A percentile compares a stretch with the other conserved stretches of the same genome.
Evolutionary conservation across 2,329 filamentous ascomycete species (phyloP).

Genomic region (Penicillium sp.): DNA sequence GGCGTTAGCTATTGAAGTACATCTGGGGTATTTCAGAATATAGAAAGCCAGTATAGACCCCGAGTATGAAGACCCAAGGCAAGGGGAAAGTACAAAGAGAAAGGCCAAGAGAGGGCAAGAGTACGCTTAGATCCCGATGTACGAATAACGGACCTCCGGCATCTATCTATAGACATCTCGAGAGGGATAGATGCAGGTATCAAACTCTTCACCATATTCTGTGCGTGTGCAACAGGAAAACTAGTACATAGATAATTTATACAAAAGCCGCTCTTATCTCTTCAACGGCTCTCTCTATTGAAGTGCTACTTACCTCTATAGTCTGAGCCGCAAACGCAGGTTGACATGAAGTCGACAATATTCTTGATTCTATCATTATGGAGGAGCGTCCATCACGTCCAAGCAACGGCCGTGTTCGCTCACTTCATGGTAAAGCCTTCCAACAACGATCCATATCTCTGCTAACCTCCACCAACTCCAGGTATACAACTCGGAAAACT

Average conservation of each 20-base stretch:
- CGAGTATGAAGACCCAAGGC: not conserved
- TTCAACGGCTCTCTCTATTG: not conserved
- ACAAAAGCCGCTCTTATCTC: not conserved
- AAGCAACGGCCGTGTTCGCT: conserved; percentile 30
- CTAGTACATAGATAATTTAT: not conserved
- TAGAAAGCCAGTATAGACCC: not conserved
- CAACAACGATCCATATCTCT: not conserved
- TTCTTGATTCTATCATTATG: conserved; percentile 4
- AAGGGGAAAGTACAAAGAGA: not conserved
- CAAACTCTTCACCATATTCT: not conserved
- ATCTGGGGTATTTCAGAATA: not conserved
- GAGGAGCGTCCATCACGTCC: not conserved
- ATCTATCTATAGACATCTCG: conserved; percentile 9
- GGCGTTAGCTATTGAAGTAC: not conserved
- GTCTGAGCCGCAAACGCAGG: not conserved
- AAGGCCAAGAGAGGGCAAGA: not conserved
- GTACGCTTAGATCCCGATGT: conserved; percentile 2
- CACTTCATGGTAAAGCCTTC: conserved; percentile 29
- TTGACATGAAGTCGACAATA: conserved; percentile 4
- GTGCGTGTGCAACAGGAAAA: conserved; percentile 3
- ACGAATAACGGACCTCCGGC: conserved; percentile 7
- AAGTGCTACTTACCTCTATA: not conserved
- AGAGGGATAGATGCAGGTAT: conserved; percentile 1
- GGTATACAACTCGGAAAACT: conserved; percentile 25
- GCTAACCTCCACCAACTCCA: conserved; percentile 25